phyloP scores from a whole-genome alignment of 2,329 filamentous ascomycete genomes.

The Macroventuria anomochaeta region DNA sequence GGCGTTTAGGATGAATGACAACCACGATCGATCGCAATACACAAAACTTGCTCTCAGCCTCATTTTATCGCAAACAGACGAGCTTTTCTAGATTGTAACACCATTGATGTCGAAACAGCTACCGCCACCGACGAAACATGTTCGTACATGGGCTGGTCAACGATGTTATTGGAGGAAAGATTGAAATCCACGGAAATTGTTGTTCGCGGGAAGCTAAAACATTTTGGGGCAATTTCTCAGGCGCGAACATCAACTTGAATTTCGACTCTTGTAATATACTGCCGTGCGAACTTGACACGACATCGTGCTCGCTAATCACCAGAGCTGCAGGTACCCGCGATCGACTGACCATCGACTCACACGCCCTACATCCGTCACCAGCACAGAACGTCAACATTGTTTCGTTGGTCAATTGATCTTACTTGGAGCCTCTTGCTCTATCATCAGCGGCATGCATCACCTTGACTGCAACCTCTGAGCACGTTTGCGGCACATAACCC shows the following conservation, averaged over 20 bases:
- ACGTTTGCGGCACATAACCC: not conserved
- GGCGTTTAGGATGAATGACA: conserved; percentile 7
- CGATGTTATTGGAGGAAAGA: not conserved
- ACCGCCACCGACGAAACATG: not conserved
- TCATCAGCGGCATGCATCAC: no score
- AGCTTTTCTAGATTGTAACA: not conserved
- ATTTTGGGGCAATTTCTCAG: not conserved
- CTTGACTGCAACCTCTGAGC: no score
- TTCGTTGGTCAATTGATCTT: not conserved
- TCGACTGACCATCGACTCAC: not conserved
- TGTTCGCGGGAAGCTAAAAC: conserved; percentile 11
- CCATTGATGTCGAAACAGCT: not conserved
- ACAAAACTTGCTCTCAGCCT: not conserved
- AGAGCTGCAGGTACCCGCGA: conserved; percentile 12
- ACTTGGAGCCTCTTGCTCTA: no score
- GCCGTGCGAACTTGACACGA: not conserved
- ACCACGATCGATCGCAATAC: not conserved
- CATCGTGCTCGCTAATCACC: not conserved
- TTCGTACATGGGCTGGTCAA: not conserved
- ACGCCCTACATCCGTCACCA: not conserved
- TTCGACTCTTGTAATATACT: not conserved
- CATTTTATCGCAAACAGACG: not conserved
- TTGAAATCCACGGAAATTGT: not conserved
- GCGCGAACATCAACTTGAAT: not conserved
- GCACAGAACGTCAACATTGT: not conserved